phyloP scores from a whole-genome alignment of 441 rosid species.

The Rhodomyrtus psidioides region DNA sequence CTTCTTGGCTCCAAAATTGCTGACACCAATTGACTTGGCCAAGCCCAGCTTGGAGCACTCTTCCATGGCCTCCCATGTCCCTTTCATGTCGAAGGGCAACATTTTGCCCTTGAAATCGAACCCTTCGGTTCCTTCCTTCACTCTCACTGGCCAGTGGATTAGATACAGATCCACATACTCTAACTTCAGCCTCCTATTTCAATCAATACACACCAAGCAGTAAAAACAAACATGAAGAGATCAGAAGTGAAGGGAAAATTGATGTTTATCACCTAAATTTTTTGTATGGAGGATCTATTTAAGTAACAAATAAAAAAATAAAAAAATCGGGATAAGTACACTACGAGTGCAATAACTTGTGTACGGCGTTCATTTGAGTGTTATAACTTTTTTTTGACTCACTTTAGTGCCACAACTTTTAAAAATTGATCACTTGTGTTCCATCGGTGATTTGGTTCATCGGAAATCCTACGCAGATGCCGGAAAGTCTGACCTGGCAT shows the following conservation, averaged over 20 bases:
- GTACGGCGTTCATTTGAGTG: too few relatives aligned
- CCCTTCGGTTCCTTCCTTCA: neutral
- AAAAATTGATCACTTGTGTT: too few relatives aligned
- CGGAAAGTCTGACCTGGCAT: too few relatives aligned
- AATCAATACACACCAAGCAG: neutral
- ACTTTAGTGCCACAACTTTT: too few relatives aligned
- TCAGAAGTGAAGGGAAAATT: neutral
- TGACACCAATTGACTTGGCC: conserved; percentile 28
- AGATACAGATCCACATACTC: conserved; percentile 8
- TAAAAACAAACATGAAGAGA: neutral
- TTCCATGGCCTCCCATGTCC: conserved; percentile 30
- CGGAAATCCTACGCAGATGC: too few relatives aligned
- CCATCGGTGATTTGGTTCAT: too few relatives aligned
- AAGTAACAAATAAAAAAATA: too few relatives aligned
- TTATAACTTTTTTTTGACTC: too few relatives aligned
- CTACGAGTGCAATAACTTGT: too few relatives aligned
- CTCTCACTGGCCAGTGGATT: conserved; percentile 18
- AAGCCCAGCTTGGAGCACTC: conserved; percentile 22
- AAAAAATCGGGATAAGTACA: too few relatives aligned
- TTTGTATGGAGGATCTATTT: too few relatives aligned
- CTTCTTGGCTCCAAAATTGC: conserved; percentile 23
- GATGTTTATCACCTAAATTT: too few relatives aligned
- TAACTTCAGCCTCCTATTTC: neutral
- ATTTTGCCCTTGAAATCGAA: conserved; percentile 1
- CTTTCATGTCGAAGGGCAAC: conserved; percentile 15